phyloP scores from a whole-genome alignment of 208 protist species.

The Wallacemonas sp. region DNA sequence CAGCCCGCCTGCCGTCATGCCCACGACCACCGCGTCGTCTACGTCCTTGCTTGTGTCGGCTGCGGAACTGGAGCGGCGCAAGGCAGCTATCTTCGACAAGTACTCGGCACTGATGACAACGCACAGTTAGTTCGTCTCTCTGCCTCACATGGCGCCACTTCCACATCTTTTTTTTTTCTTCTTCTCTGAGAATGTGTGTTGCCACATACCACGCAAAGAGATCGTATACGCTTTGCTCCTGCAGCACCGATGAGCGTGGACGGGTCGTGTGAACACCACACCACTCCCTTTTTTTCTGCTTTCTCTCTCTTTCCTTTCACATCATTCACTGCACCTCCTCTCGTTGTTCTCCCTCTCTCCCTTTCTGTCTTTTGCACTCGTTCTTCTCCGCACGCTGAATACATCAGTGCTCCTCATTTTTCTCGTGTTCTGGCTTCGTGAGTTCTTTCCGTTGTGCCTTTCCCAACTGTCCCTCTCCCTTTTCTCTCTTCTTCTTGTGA shows the following conservation, averaged over 20 bases:
- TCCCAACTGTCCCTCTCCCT: neutral
- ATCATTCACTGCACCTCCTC: neutral
- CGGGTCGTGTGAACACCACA: too few relatives aligned
- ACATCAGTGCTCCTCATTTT: too few relatives aligned
- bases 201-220: too few relatives aligned
- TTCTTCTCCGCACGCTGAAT: neutral
- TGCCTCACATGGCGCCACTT: too few relatives aligned
- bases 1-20: too few relatives aligned
- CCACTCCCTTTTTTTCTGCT: slow-evolving; percentile 8
- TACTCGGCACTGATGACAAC: slow-evolving; percentile 24
- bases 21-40: neutral
- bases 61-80: slow-evolving; percentile 82
- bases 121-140: neutral
- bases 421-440: too few relatives aligned
- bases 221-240: too few relatives aligned
- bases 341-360: neutral
- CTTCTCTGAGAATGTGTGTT: too few relatives aligned
- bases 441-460: slow-evolving; percentile 3
- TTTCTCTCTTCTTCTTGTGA: slow-evolving; percentile 4
- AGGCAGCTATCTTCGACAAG: slow-evolving; percentile 92
- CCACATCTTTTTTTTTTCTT: slow-evolving; percentile 15
- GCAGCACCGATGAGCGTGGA: too few relatives aligned
- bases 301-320: slow-evolving; percentile 9
- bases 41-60: slow-evolving; percentile 37
- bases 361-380: neutral